phyloP scores from a whole-genome alignment of 345 rosid genomes.

The Salix dunnii region DNA sequence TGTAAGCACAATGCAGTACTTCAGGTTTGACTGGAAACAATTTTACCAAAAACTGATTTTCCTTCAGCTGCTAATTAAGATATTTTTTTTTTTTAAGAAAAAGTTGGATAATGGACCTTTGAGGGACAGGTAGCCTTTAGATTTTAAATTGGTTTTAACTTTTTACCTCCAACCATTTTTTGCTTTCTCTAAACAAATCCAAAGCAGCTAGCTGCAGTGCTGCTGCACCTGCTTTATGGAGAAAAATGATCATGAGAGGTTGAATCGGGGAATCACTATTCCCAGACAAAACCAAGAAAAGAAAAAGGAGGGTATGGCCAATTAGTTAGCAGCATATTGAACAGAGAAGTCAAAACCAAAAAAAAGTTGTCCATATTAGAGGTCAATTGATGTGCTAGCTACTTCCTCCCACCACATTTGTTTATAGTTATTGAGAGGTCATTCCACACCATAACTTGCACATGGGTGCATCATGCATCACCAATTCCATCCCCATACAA shows the following conservation, averaged over 20 bases:
- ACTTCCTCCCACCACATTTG: not conserved
- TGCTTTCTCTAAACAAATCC: not conserved
- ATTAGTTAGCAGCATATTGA: not conserved
- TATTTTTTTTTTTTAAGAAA: not conserved
- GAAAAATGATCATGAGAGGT: not conserved
- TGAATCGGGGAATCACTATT: not conserved
- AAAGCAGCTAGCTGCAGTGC: not conserved
- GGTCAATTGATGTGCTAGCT: not conserved
- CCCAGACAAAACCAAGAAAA: not conserved
- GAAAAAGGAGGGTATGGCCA: not conserved
- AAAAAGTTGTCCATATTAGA: not conserved
- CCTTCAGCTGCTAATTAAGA: not conserved
- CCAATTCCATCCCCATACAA: not conserved
- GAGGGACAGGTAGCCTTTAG: not conserved
- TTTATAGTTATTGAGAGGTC: not conserved
- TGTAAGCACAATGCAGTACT: not conserved
- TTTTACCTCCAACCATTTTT: not conserved
- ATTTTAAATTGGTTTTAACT: not conserved
- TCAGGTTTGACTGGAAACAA: not conserved
- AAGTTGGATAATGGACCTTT: not conserved
- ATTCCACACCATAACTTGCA: conserved; percentile 1
- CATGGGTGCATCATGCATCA: conserved; percentile 4
- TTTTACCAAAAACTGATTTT: not conserved
- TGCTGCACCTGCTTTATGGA: conserved; percentile 7
- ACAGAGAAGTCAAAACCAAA: not conserved